These are phyloP conservation scores for Backusella liffmaniae DNA, from an alignment of 192 early-diverging fungal genomes.

Conservation along the genomic window DNA sequence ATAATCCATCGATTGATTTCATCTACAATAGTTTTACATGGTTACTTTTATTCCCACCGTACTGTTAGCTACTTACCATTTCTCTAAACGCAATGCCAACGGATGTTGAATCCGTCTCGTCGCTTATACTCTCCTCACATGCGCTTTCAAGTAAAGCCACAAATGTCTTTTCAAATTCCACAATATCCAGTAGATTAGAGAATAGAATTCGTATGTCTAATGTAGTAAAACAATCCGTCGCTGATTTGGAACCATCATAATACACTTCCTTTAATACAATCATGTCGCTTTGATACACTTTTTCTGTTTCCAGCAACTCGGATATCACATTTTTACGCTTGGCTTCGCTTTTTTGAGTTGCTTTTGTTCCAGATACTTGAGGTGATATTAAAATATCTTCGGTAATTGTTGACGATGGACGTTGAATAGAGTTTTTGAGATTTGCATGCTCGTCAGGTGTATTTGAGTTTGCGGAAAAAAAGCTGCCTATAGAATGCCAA, in stretches of 20 bases:
- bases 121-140: conserved; percentile 25
- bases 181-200: conserved; percentile 71
- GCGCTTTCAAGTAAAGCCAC: conserved; percentile 60
- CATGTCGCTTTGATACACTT: conserved; percentile 70
- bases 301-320: conserved; percentile 77
- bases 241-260: conserved; percentile 39
- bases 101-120: not conserved
- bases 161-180: conserved; percentile 61
- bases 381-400: not conserved
- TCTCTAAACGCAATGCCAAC: conserved; percentile 53
- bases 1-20: conserved; percentile 30
- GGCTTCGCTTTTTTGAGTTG: not conserved
- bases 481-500: conserved; percentile 4
- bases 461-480: not conserved
- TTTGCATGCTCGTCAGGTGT: not conserved
- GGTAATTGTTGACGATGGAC: not conserved
- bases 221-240: not conserved
- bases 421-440: not conserved
- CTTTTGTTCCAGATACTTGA: conserved; percentile 1
- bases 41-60: not conserved
- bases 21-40: not conserved
- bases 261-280: conserved; percentile 67
- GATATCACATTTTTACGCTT: conserved; percentile 63
- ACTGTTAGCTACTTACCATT: conserved; percentile 35
- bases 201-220: conserved; percentile 71